phyloP scores from a whole-genome alignment of 2,329 filamentous ascomycete species.

The Monosporascus sp. region DNA sequence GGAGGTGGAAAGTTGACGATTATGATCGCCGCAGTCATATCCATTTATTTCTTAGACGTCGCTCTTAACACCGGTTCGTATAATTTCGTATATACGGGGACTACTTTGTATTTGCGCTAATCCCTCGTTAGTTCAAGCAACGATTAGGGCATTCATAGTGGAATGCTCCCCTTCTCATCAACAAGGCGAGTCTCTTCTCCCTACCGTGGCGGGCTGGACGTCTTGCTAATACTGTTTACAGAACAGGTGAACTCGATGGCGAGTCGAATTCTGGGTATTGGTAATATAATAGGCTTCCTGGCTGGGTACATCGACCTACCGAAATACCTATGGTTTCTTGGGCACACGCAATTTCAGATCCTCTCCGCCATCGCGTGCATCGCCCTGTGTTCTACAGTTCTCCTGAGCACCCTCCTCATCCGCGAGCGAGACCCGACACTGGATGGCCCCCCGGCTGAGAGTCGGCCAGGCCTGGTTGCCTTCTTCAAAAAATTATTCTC shows the following conservation, averaged over 20 bases:
- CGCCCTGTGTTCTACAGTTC: conserved; percentile 62
- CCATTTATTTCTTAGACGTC: conserved; percentile 89
- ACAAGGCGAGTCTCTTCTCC: conserved; percentile 45
- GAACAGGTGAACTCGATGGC: conserved; percentile 94
- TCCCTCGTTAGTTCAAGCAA: conserved; percentile 66
- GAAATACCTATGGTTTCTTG: conserved; percentile 69
- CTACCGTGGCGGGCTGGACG: not conserved
- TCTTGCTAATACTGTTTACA: conserved; percentile 14
- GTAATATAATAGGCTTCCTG: conserved; percentile 86
- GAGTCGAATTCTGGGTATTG: conserved; percentile 76
- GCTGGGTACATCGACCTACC: conserved; percentile 81
- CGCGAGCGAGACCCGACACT: conserved; percentile 74
- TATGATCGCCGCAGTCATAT: conserved; percentile 74
- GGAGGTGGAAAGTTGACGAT: conserved; percentile 57
- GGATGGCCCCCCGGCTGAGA: conserved; percentile 56
- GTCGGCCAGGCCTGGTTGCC: conserved; percentile 60
- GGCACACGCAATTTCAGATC: conserved; percentile 86
- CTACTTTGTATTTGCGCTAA: conserved; percentile 5
- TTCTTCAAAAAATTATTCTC: conserved; percentile 78
- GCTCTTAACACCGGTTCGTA: conserved; percentile 80
- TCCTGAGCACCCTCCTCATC: conserved; percentile 64
- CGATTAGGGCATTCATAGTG: conserved; percentile 85
- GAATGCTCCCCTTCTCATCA: conserved; percentile 90
- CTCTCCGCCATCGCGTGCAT: conserved; percentile 81
- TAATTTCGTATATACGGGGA: not conserved